Percentiles rank a stretch among this genome's conserved stretches.
phyloP scores from a whole-genome alignment of 208 protist genomes.

The Crithidia thermophila region DNA sequence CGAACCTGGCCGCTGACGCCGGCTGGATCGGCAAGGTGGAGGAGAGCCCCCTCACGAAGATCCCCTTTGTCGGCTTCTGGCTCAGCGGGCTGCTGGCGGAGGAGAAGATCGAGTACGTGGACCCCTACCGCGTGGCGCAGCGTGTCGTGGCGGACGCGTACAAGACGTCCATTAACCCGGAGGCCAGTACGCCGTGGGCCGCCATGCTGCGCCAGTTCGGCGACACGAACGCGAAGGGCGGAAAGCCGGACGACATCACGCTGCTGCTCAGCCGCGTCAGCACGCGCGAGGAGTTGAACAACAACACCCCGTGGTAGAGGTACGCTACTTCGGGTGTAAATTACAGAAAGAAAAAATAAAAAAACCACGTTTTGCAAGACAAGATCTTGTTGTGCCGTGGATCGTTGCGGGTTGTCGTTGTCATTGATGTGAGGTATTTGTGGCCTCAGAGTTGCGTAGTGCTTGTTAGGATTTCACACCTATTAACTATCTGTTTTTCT shows the following conservation, averaged over 20 bases:
- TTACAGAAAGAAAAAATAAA: too few relatives aligned
- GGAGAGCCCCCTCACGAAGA: constrained; percentile 61
- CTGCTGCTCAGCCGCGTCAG: constrained; percentile 86
- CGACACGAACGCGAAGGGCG: constrained; percentile 69
- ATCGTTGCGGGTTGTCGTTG: not conserved
- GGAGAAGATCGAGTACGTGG: constrained; percentile 75
- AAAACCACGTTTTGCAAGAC: too few relatives aligned
- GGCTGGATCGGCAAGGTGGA: constrained; percentile 81
- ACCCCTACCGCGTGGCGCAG: constrained; percentile 90
- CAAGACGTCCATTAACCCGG: constrained; percentile 67
- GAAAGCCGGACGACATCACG: constrained; percentile 93
- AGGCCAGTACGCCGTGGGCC: constrained; percentile 83
- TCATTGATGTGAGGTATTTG: too few relatives aligned
- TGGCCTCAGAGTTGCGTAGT: too few relatives aligned
- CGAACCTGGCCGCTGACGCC: constrained; percentile 73
- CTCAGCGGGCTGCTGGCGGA: constrained; percentile 75
- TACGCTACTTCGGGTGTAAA: too few relatives aligned
- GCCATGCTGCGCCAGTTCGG: constrained; percentile 85
- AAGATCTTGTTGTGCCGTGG: too few relatives aligned
- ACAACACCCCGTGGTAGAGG: constrained; percentile 59
- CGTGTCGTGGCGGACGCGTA: constrained; percentile 83
- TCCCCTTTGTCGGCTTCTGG: constrained; percentile 78
- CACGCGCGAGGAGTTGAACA: constrained; percentile 77
- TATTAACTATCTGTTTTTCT: too few relatives aligned
- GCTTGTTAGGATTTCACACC: too few relatives aligned